Base-by-base conservation (phyloP, 331 rosid species). In the Quercus lobata region DNA sequence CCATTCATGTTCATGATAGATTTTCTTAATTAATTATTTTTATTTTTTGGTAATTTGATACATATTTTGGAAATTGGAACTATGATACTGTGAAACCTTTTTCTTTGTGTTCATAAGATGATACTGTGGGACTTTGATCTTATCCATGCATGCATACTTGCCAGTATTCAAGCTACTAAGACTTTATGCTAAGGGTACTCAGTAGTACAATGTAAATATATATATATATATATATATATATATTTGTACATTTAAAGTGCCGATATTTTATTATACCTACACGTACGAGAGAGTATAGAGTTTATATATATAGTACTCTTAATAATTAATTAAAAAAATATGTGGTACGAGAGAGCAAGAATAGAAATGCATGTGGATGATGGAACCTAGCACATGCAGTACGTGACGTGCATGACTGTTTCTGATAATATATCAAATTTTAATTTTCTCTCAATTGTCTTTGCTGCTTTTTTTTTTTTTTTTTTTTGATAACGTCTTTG, bases 331-430 rank as follows among this genome's bases (percentile, higher is more conserved):
- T 14, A n/a, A 19, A 27, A 19, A 62, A 7, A 52, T 27, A 14
- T 27, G 41, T 12, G 53, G 61, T 17, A 76, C 19, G 73, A 27
- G 49, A 54, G 41, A 17, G 52, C 72, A 66, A 4, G 14, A 60
- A 22, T 69, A 30, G 71, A 60, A 61, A 58, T 83, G 89, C 97
- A 92, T 92, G 97, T 92, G 96, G 84, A 80, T 77, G 92, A 88
- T 79, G 91, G 81, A 88, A 86, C 87, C 49, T 9, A 75, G 90
- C 94, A 92, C 97, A 91, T 91, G 97, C 80, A 61, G 16, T 92
- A 86, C 91, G 84, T 82, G 92, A 89, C 83, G 83, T 90, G 93
- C 93, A 89, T 92, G 84, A 87, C 86, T 80, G 80, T 74, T 56
- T 56, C 61, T 46, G 41, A 85, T 87, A 84, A 87, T 83, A 74